These are phyloP conservation scores for Annona squamosa DNA, from an alignment of 164 flowering plant species.

Conservation along the genomic window DNA sequence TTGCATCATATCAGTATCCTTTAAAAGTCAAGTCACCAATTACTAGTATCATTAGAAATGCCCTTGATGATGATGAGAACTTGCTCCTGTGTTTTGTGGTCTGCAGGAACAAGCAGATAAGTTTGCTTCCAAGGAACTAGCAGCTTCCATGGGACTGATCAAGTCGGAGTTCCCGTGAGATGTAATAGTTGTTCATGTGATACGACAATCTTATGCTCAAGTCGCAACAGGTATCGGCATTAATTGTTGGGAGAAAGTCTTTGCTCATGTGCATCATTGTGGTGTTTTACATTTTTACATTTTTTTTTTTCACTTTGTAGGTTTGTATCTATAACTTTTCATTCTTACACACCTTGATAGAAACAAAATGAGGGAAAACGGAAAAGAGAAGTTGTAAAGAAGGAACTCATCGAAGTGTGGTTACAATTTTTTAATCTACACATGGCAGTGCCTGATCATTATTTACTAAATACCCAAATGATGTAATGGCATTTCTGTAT, in stretches of 20 bases:
- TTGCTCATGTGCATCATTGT: background rate
- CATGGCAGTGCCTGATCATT: background rate
- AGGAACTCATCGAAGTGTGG: background rate
- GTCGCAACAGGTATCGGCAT: background rate
- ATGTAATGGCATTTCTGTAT: background rate
- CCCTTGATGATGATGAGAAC: no score
- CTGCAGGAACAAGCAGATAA: conserved; percentile 66
- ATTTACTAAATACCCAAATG: background rate
- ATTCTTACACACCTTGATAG: background rate
- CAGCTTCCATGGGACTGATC: conserved; percentile 64
- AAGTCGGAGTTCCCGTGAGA: conserved; percentile 48
- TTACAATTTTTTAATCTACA: background rate
- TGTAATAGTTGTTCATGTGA: background rate
- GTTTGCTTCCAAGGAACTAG: conserved; percentile 51
- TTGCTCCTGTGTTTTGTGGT: background rate
- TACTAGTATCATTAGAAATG: no score
- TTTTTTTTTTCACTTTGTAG: background rate
- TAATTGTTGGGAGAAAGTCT: background rate
- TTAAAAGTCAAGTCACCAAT: no score
- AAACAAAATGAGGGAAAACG: no score
- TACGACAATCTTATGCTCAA: background rate
- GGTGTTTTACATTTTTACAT: background rate
- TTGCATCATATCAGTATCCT: background rate
- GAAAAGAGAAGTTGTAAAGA: background rate
- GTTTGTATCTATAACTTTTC: background rate